phyloP scores from a whole-genome alignment of 1,139 yeast species.

The Nakaseomyces nivariensis region DNA sequence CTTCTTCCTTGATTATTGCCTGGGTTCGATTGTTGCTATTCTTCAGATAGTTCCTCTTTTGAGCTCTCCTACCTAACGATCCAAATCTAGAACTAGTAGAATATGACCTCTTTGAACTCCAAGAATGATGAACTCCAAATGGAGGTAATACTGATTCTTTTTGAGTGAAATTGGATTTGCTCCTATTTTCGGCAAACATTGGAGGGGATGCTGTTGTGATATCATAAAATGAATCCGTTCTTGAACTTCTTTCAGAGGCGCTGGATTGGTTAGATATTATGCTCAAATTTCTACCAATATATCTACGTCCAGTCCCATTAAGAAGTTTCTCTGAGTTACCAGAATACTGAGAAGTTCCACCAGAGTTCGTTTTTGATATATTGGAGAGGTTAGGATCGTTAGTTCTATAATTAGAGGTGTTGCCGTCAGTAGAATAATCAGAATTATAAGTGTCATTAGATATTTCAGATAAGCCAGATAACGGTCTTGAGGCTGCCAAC shows the following conservation, averaged over 20 bases:
- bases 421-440: slow-evolving; percentile 31
- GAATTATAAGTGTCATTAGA: slow-evolving; percentile 46
- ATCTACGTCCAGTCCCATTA: slow-evolving; percentile 10
- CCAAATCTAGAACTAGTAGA: slow-evolving; percentile 30
- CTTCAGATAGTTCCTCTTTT: slow-evolving; percentile 18
- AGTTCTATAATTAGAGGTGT: slow-evolving; percentile 19
- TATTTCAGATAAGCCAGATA: slow-evolving; percentile 55
- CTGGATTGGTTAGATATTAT: slow-evolving; percentile 35
- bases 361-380: slow-evolving; percentile 10
- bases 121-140: slow-evolving; percentile 18
- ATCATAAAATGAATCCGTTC: slow-evolving; percentile 35
- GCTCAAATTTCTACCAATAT: slow-evolving; percentile 29
- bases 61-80: slow-evolving; percentile 18
- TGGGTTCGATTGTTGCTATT: slow-evolving; percentile 16
- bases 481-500: slow-evolving; percentile 33
- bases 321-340: slow-evolving; percentile 8
- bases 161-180: slow-evolving; percentile 11
- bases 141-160: slow-evolving; percentile 25
- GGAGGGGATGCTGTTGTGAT: slow-evolving; percentile 28
- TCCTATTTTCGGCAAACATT: slow-evolving; percentile 14
- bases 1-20: slow-evolving; percentile 26
- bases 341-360: slow-evolving; percentile 11
- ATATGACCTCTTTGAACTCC: slow-evolving; percentile 37
- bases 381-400: slow-evolving; percentile 11
- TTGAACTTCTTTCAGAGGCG: slow-evolving; percentile 33